phyloP scores from a whole-genome alignment of 2,329 filamentous ascomycete genomes.

The Fusarium torreyae region DNA sequence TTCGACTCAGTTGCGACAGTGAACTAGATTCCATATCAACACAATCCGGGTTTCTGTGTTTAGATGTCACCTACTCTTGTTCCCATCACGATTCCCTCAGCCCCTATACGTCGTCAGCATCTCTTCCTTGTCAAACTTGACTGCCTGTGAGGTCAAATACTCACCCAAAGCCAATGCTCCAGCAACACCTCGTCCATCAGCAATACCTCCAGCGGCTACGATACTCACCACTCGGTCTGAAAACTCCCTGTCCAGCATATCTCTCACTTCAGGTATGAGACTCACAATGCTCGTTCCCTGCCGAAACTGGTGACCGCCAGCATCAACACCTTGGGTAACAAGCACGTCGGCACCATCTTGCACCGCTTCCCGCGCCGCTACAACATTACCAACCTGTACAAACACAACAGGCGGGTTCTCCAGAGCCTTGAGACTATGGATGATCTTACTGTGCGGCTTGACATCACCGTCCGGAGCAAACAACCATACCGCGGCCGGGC shows the following conservation, averaged over 20 bases:
- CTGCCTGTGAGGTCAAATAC: slow-evolving; percentile 24
- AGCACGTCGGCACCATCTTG: slow-evolving; percentile 69
- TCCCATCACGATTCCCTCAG: slow-evolving; percentile 62
- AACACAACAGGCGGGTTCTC: slow-evolving; percentile 64
- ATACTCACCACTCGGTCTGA: slow-evolving; percentile 56
- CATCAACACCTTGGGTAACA: slow-evolving; percentile 75
- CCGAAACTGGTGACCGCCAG: slow-evolving; percentile 74
- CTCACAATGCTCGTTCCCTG: slow-evolving; percentile 68
- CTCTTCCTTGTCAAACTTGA: neutral
- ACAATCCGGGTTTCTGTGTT: too few relatives aligned
- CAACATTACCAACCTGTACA: slow-evolving; percentile 74
- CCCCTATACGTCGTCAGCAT: slow-evolving; percentile 51
- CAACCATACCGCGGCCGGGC: slow-evolving; percentile 75
- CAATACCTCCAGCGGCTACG: slow-evolving; percentile 73
- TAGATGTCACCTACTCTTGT: slow-evolving; percentile 54
- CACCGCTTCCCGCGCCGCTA: slow-evolving; percentile 66
- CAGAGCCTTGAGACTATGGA: slow-evolving; percentile 53
- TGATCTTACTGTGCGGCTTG: slow-evolving; percentile 56
- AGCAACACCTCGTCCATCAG: slow-evolving; percentile 68
- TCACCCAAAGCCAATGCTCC: slow-evolving; percentile 69
- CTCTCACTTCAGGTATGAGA: slow-evolving; percentile 70
- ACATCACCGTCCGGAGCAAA: slow-evolving; percentile 70
- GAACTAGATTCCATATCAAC: slow-evolving; percentile 56
- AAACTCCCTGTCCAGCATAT: slow-evolving; percentile 60
- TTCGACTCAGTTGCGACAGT: slow-evolving; percentile 60